These are phyloP conservation scores for Pseudoscleropodium purum DNA, from an alignment of 225 moss, liverwort and hornwort species.

Conservation along the genomic window DNA sequence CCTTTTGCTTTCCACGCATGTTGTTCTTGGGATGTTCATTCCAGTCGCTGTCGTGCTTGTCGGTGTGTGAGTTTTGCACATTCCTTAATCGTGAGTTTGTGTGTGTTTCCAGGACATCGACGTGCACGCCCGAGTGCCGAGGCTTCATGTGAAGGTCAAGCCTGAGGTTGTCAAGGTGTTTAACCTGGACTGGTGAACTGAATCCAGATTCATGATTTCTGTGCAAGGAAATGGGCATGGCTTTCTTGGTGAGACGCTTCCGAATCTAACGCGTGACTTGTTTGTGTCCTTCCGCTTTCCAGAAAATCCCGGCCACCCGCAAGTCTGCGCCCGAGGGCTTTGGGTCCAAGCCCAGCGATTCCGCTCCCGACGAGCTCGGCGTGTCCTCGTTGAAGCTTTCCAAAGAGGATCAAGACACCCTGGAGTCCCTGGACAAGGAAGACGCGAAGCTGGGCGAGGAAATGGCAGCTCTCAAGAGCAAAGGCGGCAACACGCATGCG, in stretches of 20 bases:
- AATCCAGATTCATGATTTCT: neutral
- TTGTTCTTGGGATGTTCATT: neutral
- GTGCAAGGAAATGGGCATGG: neutral
- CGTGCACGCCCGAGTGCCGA: slow-evolving; percentile 22
- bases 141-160: slow-evolving; percentile 28
- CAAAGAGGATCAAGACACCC: slow-evolving; percentile 44
- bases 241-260: neutral
- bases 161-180: slow-evolving; percentile 19
- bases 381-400: slow-evolving; percentile 17
- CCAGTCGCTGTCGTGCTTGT: neutral
- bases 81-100: neutral
- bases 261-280: neutral
- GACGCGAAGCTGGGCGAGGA: slow-evolving; percentile 45
- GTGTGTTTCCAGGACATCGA: slow-evolving; percentile 1
- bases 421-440: slow-evolving; percentile 31
- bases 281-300: neutral
- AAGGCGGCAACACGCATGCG: slow-evolving; percentile 54
- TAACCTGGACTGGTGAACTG: no score
- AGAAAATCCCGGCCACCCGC: neutral
- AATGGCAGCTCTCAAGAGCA: slow-evolving; percentile 64
- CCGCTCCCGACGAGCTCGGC: neutral
- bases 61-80: neutral
- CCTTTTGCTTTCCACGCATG: neutral
- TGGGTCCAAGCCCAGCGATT: neutral
- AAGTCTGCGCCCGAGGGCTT: slow-evolving; percentile 2